Base-by-base conservation (phyloP, 495 filamentous ascomycete species). In the Rusavskia elegans region DNA sequence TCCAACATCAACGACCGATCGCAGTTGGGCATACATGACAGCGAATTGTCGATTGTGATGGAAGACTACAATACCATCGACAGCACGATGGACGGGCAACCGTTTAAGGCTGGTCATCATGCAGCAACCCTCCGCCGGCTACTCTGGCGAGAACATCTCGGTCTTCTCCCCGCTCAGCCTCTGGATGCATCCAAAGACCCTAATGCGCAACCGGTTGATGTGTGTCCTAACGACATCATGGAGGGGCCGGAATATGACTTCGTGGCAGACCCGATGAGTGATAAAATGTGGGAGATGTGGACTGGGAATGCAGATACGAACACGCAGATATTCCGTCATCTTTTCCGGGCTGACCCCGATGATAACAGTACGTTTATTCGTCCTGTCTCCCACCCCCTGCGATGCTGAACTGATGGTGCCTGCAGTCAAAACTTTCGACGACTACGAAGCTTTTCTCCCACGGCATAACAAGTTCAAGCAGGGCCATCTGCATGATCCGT, bases 291-390 rank as follows among this genome's bases (percentile, higher is more conserved):
- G 92, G 70, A 86, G 3, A 76, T 76, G 64, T 96, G 92, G 92
- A 90, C 81, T 0, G 63, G 66, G 14, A 75, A 75, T 48, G 89
- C 92, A 23, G 83, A 76, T 8, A 79, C 67, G 40, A 96, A 96
- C 60, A 95, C 89, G 0, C 68, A 83, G 45, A 71, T 87, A n/a
- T 96, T 89, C 68, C 70, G 89, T 19, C 75, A 88, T 57, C 69
- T 98, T 19, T 98, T 98, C 72, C 85, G 89, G 50, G 84, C 86
- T 1, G 92, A 98, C 57, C 92, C 92, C 0, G 90, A 98, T 66
- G 81, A 96, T 55, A 70, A 82, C 56, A 86, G 79, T 81, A 65
- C 61, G 64, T 52, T 2, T 16, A 17, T 32, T 37, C 19, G 13
- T 21, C 32, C 25, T 29, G 14, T 14, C 30, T 8, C 6, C n/a